Evolutionary conservation across 2,329 filamentous ascomycete genomes (phyloP).

Genomic region (Ophiosphaerella herpotricha): DNA sequence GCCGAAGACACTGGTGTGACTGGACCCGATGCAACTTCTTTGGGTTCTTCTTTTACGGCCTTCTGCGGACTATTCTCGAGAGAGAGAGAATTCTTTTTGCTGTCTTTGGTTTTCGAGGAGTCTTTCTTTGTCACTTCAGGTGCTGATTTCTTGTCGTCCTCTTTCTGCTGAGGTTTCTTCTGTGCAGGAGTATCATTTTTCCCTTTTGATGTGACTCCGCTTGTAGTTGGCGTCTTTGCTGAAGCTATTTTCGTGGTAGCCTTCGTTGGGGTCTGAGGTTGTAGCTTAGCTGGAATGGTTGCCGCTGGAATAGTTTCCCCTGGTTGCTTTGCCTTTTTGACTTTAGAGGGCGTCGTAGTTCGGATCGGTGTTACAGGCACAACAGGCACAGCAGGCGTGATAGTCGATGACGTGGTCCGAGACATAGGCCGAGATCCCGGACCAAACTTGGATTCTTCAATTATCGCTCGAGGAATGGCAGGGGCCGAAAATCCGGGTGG

Average conservation of each 20-base stretch:
- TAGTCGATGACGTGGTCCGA: constrained; percentile 37
- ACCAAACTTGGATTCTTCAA: constrained; percentile 27
- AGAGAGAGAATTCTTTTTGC: constrained; percentile 21
- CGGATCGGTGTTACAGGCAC: constrained; percentile 47
- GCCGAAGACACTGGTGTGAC: constrained; percentile 15
- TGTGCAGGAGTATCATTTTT: constrained; percentile 7
- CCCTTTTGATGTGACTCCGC: constrained; percentile 17
- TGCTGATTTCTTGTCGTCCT: constrained; percentile 23
- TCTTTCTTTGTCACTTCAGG: constrained; percentile 20
- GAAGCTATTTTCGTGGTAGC: constrained; percentile 12
- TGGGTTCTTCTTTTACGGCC: constrained; percentile 7
- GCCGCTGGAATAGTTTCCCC: constrained; percentile 5
- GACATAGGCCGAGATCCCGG: constrained; percentile 26
- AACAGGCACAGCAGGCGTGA: constrained; percentile 47
- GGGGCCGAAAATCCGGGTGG: constrained; percentile 51
- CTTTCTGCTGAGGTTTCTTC: constrained; percentile 9
- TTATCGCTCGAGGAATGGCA: constrained; percentile 25
- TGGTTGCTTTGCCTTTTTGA: constrained; percentile 27
- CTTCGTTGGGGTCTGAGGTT: constrained; percentile 29
- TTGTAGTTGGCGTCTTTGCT: constrained; percentile 13
- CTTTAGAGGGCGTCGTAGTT: constrained; percentile 35
- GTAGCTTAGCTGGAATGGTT: constrained; percentile 3
- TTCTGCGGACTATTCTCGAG: constrained; percentile 18
- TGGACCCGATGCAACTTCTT: constrained; percentile 8
- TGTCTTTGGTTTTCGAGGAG: constrained; percentile 23